These are phyloP conservation scores for Glebionis coronaria DNA, from an alignment of 129 eudicot genomes.

Conservation along the genomic window DNA sequence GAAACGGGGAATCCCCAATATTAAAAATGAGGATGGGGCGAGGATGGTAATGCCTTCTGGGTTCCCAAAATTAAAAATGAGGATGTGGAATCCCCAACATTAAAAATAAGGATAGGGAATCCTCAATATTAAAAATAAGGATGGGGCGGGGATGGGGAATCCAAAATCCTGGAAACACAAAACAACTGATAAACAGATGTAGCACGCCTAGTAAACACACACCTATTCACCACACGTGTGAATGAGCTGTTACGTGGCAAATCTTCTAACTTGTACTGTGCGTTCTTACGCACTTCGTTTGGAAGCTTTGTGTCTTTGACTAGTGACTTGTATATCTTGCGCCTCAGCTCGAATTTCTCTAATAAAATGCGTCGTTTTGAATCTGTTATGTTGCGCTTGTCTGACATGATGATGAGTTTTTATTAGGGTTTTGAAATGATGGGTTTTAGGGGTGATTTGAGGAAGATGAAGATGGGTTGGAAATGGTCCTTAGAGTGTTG, in stretches of 20 bases:
- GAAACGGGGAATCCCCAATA: too few relatives aligned
- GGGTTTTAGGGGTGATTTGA: background rate
- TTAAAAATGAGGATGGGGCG: too few relatives aligned
- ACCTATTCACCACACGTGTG: slow-evolving; percentile 43
- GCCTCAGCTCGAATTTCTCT: slow-evolving; percentile 44
- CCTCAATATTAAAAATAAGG: too few relatives aligned
- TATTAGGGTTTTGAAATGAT: slow-evolving; percentile 18
- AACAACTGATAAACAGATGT: slow-evolving; percentile 46
- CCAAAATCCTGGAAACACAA: slow-evolving; percentile 53
- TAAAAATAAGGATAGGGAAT: too few relatives aligned
- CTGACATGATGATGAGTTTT: slow-evolving; percentile 32
- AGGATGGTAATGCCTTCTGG: too few relatives aligned
- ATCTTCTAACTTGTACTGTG: slow-evolving; percentile 39
- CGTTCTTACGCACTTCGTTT: slow-evolving; percentile 34
- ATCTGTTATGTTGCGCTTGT: slow-evolving; percentile 45
- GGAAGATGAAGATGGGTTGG: too few relatives aligned
- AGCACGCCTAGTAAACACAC: slow-evolving; percentile 50
- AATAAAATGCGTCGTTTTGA: slow-evolving; percentile 48
- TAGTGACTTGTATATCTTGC: slow-evolving; percentile 53
- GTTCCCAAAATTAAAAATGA: too few relatives aligned
- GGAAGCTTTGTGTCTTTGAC: slow-evolving; percentile 39
- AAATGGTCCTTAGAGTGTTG: too few relatives aligned
- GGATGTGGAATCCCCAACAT: too few relatives aligned
- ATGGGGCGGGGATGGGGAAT: too few relatives aligned
- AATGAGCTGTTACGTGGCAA: slow-evolving; percentile 55